Base-by-base conservation (phyloP, 2,329 filamentous ascomycete species). In the Zymoseptoria tritici region DNA sequence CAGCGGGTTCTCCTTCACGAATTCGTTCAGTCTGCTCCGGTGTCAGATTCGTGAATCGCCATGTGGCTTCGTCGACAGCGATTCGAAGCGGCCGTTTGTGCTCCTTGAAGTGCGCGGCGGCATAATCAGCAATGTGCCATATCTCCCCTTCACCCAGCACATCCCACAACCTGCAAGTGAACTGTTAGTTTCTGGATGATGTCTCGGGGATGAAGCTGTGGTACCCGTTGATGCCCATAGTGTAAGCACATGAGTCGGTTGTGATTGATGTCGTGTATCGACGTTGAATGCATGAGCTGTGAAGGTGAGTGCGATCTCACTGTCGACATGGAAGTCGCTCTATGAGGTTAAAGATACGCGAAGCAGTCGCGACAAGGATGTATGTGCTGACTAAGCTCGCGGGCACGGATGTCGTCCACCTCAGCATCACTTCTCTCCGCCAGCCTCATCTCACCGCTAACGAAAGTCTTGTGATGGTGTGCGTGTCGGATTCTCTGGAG, bases 51-150 rank as follows among this genome's bases (percentile, higher is more conserved):
- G 74, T 73, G 67, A 78, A 79, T 0, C 75, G 68, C 76, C 75
- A 79, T 29, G 74, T 72, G 4, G 76, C 74, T 62, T 78, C 75
- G 52, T 79, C 77, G 0, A 79, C 70, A 11, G 77, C 76, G 29
- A 79, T 74, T 9, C 73, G 63, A 1, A 78, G 66, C 6, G 76
- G 74, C 21, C 72, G 70, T 31, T 69, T 68, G 64, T 74, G 66
- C 36, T 62, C 56, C 29, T 66, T 62, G 59, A 72, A 74, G 58
- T 76, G 74, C 1, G 74, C 67, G 31, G 75, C 69, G 1, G 76
- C 72, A 24, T 76, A 70, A 36, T 76, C 67, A 4, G 74, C 76
- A 31, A 76, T 66, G 2, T 68, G 66, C 6, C 69, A 59, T 49
- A 71, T 64, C 46, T 73, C 68, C 20, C 76, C 74, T 4, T 73